Base-by-base conservation (phyloP, 2,329 filamentous ascomycete genomes). In the Cladorrhinum sp. region DNA sequence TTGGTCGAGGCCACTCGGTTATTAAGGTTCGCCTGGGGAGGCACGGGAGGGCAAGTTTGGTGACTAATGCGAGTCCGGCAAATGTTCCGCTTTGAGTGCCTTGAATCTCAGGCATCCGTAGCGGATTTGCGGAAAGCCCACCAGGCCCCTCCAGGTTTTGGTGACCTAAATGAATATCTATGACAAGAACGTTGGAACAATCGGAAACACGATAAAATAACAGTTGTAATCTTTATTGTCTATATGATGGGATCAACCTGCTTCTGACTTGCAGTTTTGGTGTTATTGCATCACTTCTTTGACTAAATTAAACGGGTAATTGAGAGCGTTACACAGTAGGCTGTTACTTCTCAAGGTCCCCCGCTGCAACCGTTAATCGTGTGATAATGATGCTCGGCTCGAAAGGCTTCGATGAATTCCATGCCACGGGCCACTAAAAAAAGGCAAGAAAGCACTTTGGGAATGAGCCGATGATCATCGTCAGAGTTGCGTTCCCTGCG, bases 391-490 rank as follows among this genome's bases (percentile, higher is more conserved):
- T 58, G 57, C 58, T 60, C 28, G 56, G 33, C 57, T 64, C 39
- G 23, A 57, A 49, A 28, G 39, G 51, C 55, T 64, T 62, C 63
- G 57, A 59, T 23, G 18, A 54, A 24, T 53, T 36, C 61, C 50
- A 51, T 57, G 49, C 33, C 55, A 42, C 57, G 20, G 39, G 51
- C 59, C 56, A 61, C 57, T 57, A 61, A 58, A 62, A 58, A 62
- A 66, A 42, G 39, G 55, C 61, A 61, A 52, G 60, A 42, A 59
- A 58, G 58, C 33, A 50, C 26, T 60, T 54, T 58, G 28, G 52
- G 48, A 52, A 60, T 66, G 65, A 65, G 62, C 64, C 62, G 56
- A 64, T 60, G 46, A 67, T 69, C 54, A 57, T 26, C 64, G 66
- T 67, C 66, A 69, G 61, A 66, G 64, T 66, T 66, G 60, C 63